A percentile compares a stretch with the other conserved stretches of the same genome.
Evolutionary conservation across 2,329 filamentous ascomycete species (phyloP).

Genomic region (Botrytis byssoidea): DNA sequence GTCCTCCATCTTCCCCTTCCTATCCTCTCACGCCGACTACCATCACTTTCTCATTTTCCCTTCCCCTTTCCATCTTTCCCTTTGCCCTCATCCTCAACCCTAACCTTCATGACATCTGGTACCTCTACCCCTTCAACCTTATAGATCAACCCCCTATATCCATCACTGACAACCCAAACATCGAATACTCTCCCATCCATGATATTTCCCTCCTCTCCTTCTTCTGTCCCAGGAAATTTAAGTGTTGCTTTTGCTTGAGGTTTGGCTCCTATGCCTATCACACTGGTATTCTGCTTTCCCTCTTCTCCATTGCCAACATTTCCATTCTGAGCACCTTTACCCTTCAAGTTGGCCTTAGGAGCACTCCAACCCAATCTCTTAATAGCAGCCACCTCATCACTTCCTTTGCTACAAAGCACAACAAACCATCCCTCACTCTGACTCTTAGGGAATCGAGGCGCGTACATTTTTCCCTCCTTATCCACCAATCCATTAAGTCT

Average conservation of each 20-base stretch:
- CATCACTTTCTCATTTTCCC: constrained; percentile 11
- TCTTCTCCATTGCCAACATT: constrained; percentile 76
- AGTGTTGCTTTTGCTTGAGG: constrained; percentile 57
- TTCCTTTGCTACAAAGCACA: constrained; percentile 63
- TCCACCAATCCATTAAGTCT: constrained; percentile 66
- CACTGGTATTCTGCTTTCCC: constrained; percentile 53
- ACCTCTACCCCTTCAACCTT: constrained; percentile 36
- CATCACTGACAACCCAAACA: constrained; percentile 79
- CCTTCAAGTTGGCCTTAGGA: constrained; percentile 35
- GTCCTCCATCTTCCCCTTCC: not conserved
- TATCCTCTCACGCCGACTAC: not conserved
- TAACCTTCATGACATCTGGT: constrained; percentile 34
- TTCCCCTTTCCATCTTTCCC: constrained; percentile 28
- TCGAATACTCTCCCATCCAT: constrained; percentile 61
- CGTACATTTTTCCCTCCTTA: constrained; percentile 73
- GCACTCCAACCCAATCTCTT: constrained; percentile 77
- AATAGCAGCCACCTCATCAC: constrained; percentile 78
- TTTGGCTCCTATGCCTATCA: constrained; percentile 42
- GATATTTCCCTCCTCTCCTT: constrained; percentile 27
- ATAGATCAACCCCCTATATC: constrained; percentile 72
- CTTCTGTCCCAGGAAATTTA: constrained; percentile 52
- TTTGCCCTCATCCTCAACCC: constrained; percentile 24
- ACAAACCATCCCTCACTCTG: constrained; percentile 95
- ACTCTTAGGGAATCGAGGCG: constrained; percentile 87
- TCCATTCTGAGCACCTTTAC: constrained; percentile 35